These are phyloP conservation scores for Solanum phureja DNA, from an alignment of 257 asterid genomes.

Conservation along the genomic window DNA sequence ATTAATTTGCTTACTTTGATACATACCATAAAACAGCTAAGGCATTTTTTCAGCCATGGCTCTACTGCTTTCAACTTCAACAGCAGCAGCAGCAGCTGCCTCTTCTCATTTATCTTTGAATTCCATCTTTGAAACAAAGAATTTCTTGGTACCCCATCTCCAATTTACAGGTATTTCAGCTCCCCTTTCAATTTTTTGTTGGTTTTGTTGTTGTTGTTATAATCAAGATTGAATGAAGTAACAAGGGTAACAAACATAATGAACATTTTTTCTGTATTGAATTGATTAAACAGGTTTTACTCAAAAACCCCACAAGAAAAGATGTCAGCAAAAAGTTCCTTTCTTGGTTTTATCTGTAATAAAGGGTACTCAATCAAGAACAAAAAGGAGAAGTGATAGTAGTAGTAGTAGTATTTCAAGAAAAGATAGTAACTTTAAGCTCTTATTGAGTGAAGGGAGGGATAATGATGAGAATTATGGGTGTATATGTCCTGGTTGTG, in stretches of 20 bases:
- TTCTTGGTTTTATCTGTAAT: constrained; percentile 16
- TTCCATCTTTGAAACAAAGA: constrained; percentile 12
- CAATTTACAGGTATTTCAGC: constrained; percentile 31
- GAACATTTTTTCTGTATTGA: neutral
- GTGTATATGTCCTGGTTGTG: constrained; percentile 86
- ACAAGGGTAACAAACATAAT: neutral
- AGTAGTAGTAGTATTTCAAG: constrained; percentile 23
- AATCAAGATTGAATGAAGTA: neutral
- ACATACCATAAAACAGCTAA: neutral
- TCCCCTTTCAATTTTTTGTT: neutral
- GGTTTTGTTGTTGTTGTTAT: neutral
- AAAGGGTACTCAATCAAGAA: constrained; percentile 31
- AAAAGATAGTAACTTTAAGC: constrained; percentile 30
- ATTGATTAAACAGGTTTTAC: constrained; percentile 23
- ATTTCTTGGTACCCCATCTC: constrained; percentile 23
- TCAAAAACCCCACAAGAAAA: constrained; percentile 13
- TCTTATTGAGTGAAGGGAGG: constrained; percentile 76
- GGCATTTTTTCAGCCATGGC: neutral
- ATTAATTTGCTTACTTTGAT: neutral
- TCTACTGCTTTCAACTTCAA: constrained; percentile 26
- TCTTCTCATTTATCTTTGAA: constrained; percentile 15
- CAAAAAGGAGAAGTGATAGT: constrained; percentile 24
- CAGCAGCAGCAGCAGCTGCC: constrained; percentile 25
- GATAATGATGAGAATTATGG: constrained; percentile 69
- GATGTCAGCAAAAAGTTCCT: constrained; percentile 9